phyloP scores from a whole-genome alignment of 352 stramenopile genomes.

The Phytopythium vexans region DNA sequence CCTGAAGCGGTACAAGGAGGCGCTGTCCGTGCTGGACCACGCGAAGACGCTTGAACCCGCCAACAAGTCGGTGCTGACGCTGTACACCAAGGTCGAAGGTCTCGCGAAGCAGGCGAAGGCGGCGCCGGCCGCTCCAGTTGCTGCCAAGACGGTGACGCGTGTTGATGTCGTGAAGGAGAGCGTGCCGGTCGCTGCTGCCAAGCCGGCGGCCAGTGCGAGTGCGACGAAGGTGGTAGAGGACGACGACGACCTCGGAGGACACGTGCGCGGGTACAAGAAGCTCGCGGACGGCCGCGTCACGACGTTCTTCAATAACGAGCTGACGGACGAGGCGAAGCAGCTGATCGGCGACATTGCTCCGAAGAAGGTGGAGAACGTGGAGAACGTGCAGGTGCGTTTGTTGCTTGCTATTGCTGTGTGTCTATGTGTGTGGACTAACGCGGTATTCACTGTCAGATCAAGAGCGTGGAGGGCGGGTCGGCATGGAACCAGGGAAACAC shows the following conservation, averaged over 20 bases:
- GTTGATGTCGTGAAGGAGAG: slow-evolving; percentile 38
- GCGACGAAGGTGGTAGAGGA: slow-evolving; percentile 40
- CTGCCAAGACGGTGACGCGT: slow-evolving; percentile 60
- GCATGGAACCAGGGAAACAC: slow-evolving; percentile 94
- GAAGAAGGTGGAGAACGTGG: slow-evolving; percentile 74
- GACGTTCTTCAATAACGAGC: slow-evolving; percentile 99
- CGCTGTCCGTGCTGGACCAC: slow-evolving; percentile 55
- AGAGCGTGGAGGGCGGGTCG: slow-evolving; percentile 80
- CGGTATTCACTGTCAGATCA: slow-evolving; percentile 34
- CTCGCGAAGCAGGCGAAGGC: slow-evolving; percentile 63
- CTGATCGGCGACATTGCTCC: slow-evolving; percentile 97
- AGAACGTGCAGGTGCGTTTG: slow-evolving; percentile 33
- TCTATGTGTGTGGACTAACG: background rate
- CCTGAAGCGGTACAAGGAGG: slow-evolving; percentile 68
- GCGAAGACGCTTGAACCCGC: slow-evolving; percentile 59
- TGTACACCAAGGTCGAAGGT: slow-evolving; percentile 57
- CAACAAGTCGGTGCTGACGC: slow-evolving; percentile 70
- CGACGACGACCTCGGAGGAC: slow-evolving; percentile 51
- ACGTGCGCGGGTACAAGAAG: slow-evolving; percentile 95
- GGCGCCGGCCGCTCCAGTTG: slow-evolving; percentile 14
- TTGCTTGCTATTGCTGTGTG: slow-evolving; percentile 13
- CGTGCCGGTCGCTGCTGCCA: slow-evolving; percentile 8
- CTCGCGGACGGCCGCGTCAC: slow-evolving; percentile 96
- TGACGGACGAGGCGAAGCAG: slow-evolving; percentile 95
- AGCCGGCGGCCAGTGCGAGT: slow-evolving; percentile 1